A percentile compares a stretch with the other conserved stretches of the same genome.
Conservation (phyloP, 2,329 filamentous ascomycete species). For the Aspergillus aculeatinus region DNA sequence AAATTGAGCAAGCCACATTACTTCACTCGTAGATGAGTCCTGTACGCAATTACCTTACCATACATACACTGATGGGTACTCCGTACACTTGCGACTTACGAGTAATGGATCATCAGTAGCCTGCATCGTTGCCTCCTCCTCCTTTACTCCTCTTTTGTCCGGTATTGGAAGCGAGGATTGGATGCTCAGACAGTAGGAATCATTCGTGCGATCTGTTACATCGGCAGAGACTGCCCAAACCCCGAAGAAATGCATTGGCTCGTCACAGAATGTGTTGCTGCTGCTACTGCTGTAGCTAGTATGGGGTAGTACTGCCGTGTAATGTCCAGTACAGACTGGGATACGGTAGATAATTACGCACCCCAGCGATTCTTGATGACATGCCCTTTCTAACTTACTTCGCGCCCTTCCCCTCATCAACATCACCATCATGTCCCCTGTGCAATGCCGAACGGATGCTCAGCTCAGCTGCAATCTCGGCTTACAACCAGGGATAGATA, state of each 20-base stretch:
- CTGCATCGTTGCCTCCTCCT: background rate
- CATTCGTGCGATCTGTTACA: background rate
- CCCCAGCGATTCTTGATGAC: background rate
- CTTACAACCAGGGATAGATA: background rate
- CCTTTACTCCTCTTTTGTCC: background rate
- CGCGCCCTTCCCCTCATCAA: background rate
- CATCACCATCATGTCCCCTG: background rate
- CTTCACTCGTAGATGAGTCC: background rate
- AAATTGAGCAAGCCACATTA: slow-evolving; percentile 7
- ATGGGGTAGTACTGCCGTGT: background rate
- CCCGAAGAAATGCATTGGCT: background rate
- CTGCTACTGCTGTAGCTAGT: background rate
- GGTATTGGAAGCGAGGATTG: background rate
- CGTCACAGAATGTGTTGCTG: too few relatives aligned
- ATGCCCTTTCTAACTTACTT: background rate
- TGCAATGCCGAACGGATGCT: background rate
- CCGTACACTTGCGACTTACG: background rate
- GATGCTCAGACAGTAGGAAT: background rate
- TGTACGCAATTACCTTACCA: background rate
- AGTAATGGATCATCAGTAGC: background rate
- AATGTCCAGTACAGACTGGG: background rate
- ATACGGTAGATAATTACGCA: background rate
- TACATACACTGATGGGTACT: background rate
- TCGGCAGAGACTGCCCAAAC: background rate
- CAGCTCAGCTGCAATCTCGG: background rate